phyloP scores from a whole-genome alignment of 371 early-diverging fungal genomes.

The Mortierella sp. region DNA sequence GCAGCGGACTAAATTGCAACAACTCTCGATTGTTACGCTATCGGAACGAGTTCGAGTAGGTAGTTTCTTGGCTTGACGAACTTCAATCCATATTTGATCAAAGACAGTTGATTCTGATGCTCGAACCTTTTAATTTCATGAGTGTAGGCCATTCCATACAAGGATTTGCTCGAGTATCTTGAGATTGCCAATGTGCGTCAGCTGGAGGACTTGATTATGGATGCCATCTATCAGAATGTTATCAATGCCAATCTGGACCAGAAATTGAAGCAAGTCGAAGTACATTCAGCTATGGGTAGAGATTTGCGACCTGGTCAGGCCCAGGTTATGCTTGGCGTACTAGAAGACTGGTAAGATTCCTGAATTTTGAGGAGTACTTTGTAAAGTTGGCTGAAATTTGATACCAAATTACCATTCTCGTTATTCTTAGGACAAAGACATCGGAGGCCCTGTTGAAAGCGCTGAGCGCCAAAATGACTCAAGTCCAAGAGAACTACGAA shows the following conservation, averaged over 20 bases:
- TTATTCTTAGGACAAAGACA: slow-evolving; percentile 55
- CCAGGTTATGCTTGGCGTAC: slow-evolving; percentile 64
- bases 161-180: slow-evolving; percentile 71
- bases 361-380: too few species aligned
- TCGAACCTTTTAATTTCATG: neutral
- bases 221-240: slow-evolving; percentile 84
- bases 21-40: slow-evolving; percentile 82
- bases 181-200: slow-evolving; percentile 82
- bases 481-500: slow-evolving; percentile 65
- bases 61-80: too few species aligned
- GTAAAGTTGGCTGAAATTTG: too few species aligned
- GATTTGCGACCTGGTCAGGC: slow-evolving; percentile 80
- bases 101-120: neutral
- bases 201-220: slow-evolving; percentile 89
- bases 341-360: slow-evolving; percentile 69
- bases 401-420: neutral
- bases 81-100: neutral
- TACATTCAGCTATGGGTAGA: slow-evolving; percentile 86
- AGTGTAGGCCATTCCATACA: slow-evolving; percentile 73
- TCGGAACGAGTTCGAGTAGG: slow-evolving; percentile 73
- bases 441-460: slow-evolving; percentile 71
- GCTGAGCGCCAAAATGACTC: slow-evolving; percentile 74
- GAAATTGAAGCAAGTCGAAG: slow-evolving; percentile 75
- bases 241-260: slow-evolving; percentile 88
- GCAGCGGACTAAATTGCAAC: slow-evolving; percentile 80